Percentiles rank a stretch among this genome's conserved stretches.
phyloP scores from a whole-genome alignment of 108 stramenopile species.

The Schizochytrium sp. region DNA sequence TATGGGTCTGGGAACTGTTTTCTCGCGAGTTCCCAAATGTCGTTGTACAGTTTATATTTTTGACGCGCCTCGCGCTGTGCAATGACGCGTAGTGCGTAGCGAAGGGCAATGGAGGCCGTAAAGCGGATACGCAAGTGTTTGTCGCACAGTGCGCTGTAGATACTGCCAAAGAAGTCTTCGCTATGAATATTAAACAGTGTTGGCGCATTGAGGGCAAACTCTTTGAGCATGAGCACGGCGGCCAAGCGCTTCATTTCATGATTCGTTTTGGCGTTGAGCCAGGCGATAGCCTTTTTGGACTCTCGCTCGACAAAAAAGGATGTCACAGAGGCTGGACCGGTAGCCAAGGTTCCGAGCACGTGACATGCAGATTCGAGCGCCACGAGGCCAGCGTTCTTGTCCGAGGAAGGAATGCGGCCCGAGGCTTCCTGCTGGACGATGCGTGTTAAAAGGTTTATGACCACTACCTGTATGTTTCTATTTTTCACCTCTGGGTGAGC shows the following conservation, averaged over 20 bases:
- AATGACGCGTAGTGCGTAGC: neutral
- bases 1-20: neutral
- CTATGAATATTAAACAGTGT: neutral
- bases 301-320: constrained; percentile 1
- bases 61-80: constrained; percentile 4
- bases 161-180: neutral
- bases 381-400: neutral
- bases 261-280: neutral
- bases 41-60: neutral
- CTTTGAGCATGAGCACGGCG: neutral
- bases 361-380: neutral
- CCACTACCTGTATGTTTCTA: neutral
- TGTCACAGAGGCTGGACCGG: neutral
- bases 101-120: neutral
- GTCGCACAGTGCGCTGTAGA: neutral
- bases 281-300: neutral
- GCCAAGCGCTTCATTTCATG: constrained; percentile 9
- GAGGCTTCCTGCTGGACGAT: neutral
- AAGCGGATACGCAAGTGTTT: neutral
- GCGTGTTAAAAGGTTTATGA: neutral
- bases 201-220: neutral
- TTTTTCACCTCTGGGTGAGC: neutral
- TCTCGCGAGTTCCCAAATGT: neutral
- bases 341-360: neutral
- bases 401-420: neutral